These are phyloP conservation scores for Sherardia arvensis DNA, from an alignment of 257 asterid genomes.

Conservation along the genomic window DNA sequence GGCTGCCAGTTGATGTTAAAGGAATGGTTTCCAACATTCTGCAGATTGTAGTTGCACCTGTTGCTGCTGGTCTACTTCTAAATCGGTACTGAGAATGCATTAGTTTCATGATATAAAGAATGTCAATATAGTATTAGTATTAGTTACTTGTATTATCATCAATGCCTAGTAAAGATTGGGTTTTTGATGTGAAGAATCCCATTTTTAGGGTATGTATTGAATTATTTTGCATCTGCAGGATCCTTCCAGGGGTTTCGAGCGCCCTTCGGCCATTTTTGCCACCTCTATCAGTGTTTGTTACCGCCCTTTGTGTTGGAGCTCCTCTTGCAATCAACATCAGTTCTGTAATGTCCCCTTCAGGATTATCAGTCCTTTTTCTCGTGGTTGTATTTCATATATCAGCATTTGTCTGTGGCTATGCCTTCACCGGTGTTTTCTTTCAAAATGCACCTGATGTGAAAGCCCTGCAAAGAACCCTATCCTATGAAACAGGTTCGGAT, in stretches of 20 bases:
- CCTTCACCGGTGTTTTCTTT: slow-evolving; percentile 52
- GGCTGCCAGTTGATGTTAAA: slow-evolving; percentile 81
- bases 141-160: too few species aligned
- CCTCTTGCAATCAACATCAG: slow-evolving; percentile 67
- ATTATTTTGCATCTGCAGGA: slow-evolving; percentile 39
- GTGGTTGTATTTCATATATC: slow-evolving; percentile 75
- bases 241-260: slow-evolving; percentile 53
- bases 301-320: slow-evolving; percentile 59
- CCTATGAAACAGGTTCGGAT: slow-evolving; percentile 78
- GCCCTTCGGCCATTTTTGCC: slow-evolving; percentile 44
- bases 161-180: too few species aligned
- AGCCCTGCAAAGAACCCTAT: slow-evolving; percentile 82
- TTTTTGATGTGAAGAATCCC: too few species aligned
- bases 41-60: slow-evolving; percentile 86
- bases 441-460: slow-evolving; percentile 58
- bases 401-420: slow-evolving; percentile 69
- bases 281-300: slow-evolving; percentile 46
- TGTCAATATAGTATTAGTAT: neutral
- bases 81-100: slow-evolving; percentile 41
- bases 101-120: neutral
- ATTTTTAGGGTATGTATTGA: slow-evolving; percentile 7
- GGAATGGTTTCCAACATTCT: slow-evolving; percentile 88
- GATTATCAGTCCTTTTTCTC: slow-evolving; percentile 73
- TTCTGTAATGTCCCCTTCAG: slow-evolving; percentile 66
- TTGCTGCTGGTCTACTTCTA: slow-evolving; percentile 80